phyloP scores from a whole-genome alignment of 441 rosid genomes.

The Populus hybrid region DNA sequence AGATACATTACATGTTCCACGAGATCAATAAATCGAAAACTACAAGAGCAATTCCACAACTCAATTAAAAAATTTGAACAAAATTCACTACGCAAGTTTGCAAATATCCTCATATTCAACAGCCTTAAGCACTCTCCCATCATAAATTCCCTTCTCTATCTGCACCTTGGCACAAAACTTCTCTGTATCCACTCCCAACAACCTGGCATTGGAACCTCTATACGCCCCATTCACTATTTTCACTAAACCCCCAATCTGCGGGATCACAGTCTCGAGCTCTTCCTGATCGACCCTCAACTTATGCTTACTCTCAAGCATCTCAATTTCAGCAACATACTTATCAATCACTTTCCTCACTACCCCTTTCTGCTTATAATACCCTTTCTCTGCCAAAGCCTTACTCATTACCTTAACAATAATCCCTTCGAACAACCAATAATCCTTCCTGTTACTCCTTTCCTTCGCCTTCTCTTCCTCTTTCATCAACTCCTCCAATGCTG shows the following conservation, averaged over 20 bases:
- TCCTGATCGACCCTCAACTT: conserved; percentile 84
- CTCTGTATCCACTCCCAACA: conserved; percentile 75
- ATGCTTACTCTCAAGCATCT: conserved; percentile 81
- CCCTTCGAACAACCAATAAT: conserved; percentile 85
- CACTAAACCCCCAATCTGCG: conserved; percentile 73
- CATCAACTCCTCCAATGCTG: conserved; percentile 87
- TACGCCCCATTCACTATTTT: conserved; percentile 90
- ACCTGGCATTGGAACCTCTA: conserved; percentile 69
- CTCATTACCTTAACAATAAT: conserved; percentile 92
- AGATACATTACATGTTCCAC: background rate
- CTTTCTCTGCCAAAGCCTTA: conserved; percentile 69
- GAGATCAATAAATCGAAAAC: background rate
- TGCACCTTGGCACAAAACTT: conserved; percentile 86
- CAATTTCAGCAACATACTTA: conserved; percentile 82
- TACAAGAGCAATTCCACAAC: background rate
- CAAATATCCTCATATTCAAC: conserved; percentile 89
- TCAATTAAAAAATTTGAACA: background rate
- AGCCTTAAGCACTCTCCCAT: conserved; percentile 79
- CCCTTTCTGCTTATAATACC: conserved; percentile 90
- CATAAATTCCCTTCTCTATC: conserved; percentile 89
- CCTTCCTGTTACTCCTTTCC: conserved; percentile 79
- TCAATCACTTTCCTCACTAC: conserved; percentile 79
- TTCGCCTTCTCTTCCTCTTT: conserved; percentile 81
- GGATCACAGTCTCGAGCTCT: conserved; percentile 95
- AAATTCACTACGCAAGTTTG: conserved; percentile 55